Conservation (phyloP, 2,329 filamentous ascomycete genomes). For the Mariannaea sp. region DNA sequence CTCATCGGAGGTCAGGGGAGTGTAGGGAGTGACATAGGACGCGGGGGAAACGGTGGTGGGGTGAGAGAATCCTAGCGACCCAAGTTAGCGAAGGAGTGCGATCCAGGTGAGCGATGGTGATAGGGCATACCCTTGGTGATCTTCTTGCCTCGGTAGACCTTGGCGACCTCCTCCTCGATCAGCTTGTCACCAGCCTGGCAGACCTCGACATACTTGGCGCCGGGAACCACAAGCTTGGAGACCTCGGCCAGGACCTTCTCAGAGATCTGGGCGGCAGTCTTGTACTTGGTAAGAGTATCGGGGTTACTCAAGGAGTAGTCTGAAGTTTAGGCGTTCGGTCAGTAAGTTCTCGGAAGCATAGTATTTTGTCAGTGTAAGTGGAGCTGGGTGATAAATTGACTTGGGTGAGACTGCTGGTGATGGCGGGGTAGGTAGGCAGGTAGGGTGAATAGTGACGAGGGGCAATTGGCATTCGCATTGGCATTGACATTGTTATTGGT, state of each 20-base stretch:
- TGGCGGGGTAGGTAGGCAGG: no score
- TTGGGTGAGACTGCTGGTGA: constrained; percentile 15
- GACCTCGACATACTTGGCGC: constrained; percentile 89
- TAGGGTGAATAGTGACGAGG: constrained; percentile 35
- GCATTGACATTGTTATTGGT: no score
- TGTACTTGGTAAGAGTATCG: constrained; percentile 98
- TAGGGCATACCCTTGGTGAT: constrained; percentile 77
- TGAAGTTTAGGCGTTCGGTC: constrained; percentile 44
- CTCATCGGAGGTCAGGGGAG: constrained; percentile 83
- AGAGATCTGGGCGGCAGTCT: constrained; percentile 92
- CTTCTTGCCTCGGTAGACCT: constrained; percentile 99
- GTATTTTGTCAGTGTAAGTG: neutral
- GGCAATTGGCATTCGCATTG: no score
- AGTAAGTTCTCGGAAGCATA: neutral
- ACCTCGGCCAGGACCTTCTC: constrained; percentile 94
- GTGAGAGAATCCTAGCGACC: constrained; percentile 75
- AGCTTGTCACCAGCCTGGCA: constrained; percentile 96
- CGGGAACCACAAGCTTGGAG: constrained; percentile 72
- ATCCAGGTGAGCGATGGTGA: constrained; percentile 2
- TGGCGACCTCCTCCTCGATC: constrained; percentile 87
- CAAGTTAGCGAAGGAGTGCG: constrained; percentile 24
- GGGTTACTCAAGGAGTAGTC: constrained; percentile 91
- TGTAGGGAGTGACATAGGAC: constrained; percentile 95
- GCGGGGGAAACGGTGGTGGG: constrained; percentile 94
- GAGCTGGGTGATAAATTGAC: neutral